Evolutionary conservation across 2,329 filamentous ascomycete genomes (phyloP).

Genomic region (Phaeosphaeriaceae sp.): DNA sequence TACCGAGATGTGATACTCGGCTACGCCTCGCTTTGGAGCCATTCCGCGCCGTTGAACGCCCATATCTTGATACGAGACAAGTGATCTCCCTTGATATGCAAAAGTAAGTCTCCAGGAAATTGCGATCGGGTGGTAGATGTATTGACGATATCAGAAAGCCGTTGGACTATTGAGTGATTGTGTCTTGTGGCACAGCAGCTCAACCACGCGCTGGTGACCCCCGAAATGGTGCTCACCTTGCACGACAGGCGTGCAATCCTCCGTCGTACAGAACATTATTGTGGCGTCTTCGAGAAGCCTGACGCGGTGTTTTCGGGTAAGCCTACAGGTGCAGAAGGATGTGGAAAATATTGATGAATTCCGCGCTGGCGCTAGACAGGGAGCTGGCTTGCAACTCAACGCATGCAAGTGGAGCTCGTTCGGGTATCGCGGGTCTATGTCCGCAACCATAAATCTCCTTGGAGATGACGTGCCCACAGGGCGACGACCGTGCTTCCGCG

Average conservation of each 20-base stretch:
- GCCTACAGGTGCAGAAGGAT: constrained; percentile 18
- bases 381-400: constrained; percentile 9
- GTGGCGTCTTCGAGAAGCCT: constrained; percentile 41
- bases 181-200: constrained; percentile 11
- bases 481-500: constrained; percentile 12
- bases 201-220: constrained; percentile 7
- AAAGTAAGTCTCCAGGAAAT: constrained; percentile 24
- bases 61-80: constrained; percentile 18
- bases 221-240: not conserved
- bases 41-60: constrained; percentile 27
- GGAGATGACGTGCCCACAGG: constrained; percentile 38
- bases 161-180: constrained; percentile 25
- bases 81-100: constrained; percentile 28
- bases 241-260: constrained; percentile 6
- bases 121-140: constrained; percentile 14
- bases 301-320: constrained; percentile 12
- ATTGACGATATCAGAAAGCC: constrained; percentile 34
- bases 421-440: constrained; percentile 24
- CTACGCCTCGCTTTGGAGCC: constrained; percentile 23
- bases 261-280: constrained; percentile 24
- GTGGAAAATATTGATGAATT: constrained; percentile 25
- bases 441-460: constrained; percentile 36
- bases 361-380: constrained; percentile 26
- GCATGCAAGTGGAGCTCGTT: constrained; percentile 17
- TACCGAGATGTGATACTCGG: constrained; percentile 22